Percentiles rank a stretch among this genome's conserved stretches.
Conservation (phyloP, 1,284 basidiomycete genomes). For the Microbotryum intermedium region DNA sequence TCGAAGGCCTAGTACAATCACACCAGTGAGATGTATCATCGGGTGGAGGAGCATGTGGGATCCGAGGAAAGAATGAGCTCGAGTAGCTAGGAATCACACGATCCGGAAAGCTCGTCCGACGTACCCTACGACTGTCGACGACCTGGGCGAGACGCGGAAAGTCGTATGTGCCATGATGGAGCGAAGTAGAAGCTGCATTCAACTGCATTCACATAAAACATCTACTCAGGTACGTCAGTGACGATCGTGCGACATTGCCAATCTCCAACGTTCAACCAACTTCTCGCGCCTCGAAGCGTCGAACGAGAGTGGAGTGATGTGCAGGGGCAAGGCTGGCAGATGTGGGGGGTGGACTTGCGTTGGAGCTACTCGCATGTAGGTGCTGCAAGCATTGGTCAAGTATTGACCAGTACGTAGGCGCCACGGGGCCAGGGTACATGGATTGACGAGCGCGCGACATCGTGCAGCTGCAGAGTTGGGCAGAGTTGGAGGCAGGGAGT, state of each 20-base stretch:
- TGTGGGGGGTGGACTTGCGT: neutral
- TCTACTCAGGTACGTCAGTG: neutral
- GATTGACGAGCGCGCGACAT: slow-evolving; percentile 14
- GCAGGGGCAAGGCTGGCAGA: no score
- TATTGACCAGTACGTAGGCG: slow-evolving; percentile 4
- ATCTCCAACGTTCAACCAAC: no score
- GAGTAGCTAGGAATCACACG: neutral
- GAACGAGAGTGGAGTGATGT: neutral
- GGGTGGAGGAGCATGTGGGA: no score
- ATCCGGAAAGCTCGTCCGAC: neutral
- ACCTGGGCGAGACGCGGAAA: neutral
- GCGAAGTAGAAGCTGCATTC: neutral
- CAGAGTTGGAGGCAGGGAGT: no score
- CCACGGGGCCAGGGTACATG: slow-evolving; percentile 9
- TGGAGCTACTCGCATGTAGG: neutral
- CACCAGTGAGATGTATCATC: neutral
- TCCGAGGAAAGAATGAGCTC: neutral
- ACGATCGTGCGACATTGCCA: neutral
- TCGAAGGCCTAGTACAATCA: slow-evolving; percentile 17
- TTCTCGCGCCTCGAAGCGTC: neutral
- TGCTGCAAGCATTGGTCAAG: slow-evolving; percentile 5
- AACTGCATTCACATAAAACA: neutral
- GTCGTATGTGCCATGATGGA: slow-evolving; percentile 3
- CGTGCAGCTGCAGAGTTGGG: neutral
- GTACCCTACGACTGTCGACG: neutral